Base-by-base conservation (phyloP, 208 protist genomes). In the Eutreptiella sp. region DNA sequence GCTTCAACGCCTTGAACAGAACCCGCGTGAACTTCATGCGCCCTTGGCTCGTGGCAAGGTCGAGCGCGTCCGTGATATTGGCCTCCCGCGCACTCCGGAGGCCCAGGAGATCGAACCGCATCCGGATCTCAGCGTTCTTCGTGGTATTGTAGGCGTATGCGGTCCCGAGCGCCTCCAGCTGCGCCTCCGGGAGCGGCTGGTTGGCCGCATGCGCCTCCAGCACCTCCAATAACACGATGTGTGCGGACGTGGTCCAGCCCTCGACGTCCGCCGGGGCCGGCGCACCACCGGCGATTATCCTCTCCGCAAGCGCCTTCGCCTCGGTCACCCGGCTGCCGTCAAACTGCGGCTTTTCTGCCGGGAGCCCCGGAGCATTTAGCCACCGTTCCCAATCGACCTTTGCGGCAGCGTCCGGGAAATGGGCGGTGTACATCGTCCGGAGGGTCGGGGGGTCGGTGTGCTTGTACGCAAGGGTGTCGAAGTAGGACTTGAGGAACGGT, bases 11-110 rank as follows among this genome's bases (percentile, higher is more conserved):
- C 34, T 42, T 24, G 53, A 63, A 70, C 2, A 70, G 38, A 23
- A 61, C 59, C 9, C 64, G 3, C 2, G 41, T 48, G 16, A 63
- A 70, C 28, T 70, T 70, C 64, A 70, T 70, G 35, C 64, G 35
- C 11, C 64, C 64, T 38, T 55, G 48, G 29, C 16, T 1, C 33
- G 2, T 21, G 19, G 32, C 24, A 1, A 55, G 32, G 1, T 1
- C 28, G 32, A 33, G 24, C 19, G 33, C 24, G 19, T 61, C 2
- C 5, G 1, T 1, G 24, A 52, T 26, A 24, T 31, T 4, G 1
- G 14, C 14, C 31, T 52, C 38, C 11, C 26, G 38, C 11, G 29
- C 34, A 4, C 3, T 1, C 7, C 46, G 41, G 1, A 61, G 3
- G 33, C 7, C 19, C 3, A 61, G 3, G 26, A 52, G 32, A 19